A percentile compares a stretch with the other conserved stretches of the same genome.
phyloP scores from a whole-genome alignment of 2,329 filamentous ascomycete genomes.

The Ophiosphaerella herpotricha region DNA sequence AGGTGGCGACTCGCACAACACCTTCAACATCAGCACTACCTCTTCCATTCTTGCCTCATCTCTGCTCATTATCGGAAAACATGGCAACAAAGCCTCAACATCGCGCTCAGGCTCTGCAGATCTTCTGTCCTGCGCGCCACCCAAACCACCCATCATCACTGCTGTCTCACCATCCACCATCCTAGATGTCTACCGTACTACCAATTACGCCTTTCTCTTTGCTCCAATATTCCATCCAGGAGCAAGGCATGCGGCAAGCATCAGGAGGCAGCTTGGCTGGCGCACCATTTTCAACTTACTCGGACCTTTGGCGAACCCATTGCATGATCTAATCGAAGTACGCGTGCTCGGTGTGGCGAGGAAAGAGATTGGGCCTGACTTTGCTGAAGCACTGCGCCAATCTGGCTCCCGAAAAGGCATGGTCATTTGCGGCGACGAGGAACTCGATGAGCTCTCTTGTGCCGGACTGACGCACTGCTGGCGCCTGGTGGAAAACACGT shows the following conservation, averaged over 20 bases:
- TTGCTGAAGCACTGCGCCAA: slow-evolving; percentile 80
- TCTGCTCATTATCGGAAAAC: slow-evolving; percentile 85
- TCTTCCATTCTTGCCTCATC: slow-evolving; percentile 89
- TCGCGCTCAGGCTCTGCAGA: slow-evolving; percentile 96
- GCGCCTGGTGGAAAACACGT: slow-evolving; percentile 65
- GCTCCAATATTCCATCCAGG: slow-evolving; percentile 96
- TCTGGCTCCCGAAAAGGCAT: slow-evolving; percentile 81
- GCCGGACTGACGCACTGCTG: slow-evolving; percentile 89
- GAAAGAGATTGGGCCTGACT: slow-evolving; percentile 83
- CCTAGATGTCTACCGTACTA: slow-evolving; percentile 71
- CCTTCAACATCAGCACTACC: slow-evolving; percentile 97
- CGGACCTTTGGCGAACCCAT: slow-evolving; percentile 87
- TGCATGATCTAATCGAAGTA: slow-evolving; percentile 79
- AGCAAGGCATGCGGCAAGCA: slow-evolving; percentile 84
- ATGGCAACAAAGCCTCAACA: slow-evolving; percentile 93
- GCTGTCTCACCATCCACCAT: slow-evolving; percentile 76
- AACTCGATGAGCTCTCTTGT: slow-evolving; percentile 93
- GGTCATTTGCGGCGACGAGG: slow-evolving; percentile 90
- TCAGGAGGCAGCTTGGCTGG: slow-evolving; percentile 87
- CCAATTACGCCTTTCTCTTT: slow-evolving; percentile 94
- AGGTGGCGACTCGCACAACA: slow-evolving; percentile 93
- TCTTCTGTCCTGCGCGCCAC: slow-evolving; percentile 76
- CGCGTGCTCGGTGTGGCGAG: slow-evolving; percentile 92
- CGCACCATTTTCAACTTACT: slow-evolving; percentile 98
- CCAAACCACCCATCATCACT: slow-evolving; percentile 72